Conservation (phyloP, 768 basidiomycete species). For the Peribolospora baueri region DNA sequence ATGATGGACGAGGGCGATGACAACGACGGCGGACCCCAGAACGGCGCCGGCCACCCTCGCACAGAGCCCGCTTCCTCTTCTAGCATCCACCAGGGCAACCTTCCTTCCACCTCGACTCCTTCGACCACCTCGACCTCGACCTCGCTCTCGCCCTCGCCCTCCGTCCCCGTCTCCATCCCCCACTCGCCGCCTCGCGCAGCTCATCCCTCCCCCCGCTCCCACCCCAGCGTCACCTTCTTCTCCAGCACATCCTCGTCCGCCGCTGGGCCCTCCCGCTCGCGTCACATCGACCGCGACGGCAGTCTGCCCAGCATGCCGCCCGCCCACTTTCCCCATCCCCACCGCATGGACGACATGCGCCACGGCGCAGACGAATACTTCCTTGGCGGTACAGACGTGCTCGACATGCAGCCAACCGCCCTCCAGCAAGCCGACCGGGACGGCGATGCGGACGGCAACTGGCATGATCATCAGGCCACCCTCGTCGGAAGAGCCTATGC, state of each 20-base stretch:
- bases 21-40: too few relatives aligned
- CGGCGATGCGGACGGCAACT: too few relatives aligned
- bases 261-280: background rate
- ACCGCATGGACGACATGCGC: background rate
- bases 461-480: too few relatives aligned
- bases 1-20: too few relatives aligned
- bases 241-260: background rate
- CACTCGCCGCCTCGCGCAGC: background rate
- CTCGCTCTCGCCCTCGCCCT: slow-evolving; percentile 2
- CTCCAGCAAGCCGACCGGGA: too few relatives aligned
- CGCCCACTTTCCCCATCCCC: background rate
- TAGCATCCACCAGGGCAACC: too few relatives aligned
- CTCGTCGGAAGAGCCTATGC: too few relatives aligned
- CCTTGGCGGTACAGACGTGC: background rate
- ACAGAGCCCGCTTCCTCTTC: too few relatives aligned
- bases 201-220: background rate
- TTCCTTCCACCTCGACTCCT: background rate
- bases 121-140: background rate
- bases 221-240: background rate
- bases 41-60: too few relatives aligned
- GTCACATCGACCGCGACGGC: background rate
- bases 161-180: background rate
- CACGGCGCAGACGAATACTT: background rate
- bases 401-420: too few relatives aligned
- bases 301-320: background rate